These are phyloP conservation scores for Podospora fimiseda DNA, from an alignment of 495 filamentous ascomycete genomes.

Conservation along the genomic window DNA sequence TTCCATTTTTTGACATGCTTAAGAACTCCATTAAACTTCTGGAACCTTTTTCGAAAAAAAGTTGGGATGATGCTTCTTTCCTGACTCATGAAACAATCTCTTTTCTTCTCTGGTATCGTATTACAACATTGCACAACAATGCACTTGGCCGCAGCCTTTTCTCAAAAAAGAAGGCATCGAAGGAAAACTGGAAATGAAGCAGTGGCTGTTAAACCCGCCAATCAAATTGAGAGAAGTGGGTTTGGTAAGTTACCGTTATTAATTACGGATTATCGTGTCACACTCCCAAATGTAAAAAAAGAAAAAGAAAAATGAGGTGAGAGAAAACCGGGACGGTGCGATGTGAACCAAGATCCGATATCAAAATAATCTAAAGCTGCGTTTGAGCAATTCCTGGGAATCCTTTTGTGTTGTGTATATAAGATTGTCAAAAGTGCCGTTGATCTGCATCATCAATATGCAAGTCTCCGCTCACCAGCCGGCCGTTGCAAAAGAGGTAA, in stretches of 20 bases:
- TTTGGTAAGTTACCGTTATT: background rate
- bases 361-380: background rate
- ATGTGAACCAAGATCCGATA: background rate
- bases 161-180: background rate
- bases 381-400: background rate
- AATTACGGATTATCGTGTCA: background rate
- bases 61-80: background rate
- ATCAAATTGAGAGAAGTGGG: no score
- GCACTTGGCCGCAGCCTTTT: background rate
- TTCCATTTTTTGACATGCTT: no score
- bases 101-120: no score
- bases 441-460: background rate
- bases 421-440: background rate
- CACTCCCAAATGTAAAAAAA: no score
- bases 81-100: background rate
- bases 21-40: no score
- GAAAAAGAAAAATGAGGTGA: background rate
- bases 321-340: background rate
- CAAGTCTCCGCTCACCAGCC: background rate
- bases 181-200: no score
- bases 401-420: background rate
- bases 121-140: no score
- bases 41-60: background rate
- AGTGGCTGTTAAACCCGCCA: background rate
- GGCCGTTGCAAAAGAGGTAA: background rate